phyloP scores from a whole-genome alignment of 768 basidiomycete genomes.

The Glaciozyma martinii region DNA sequence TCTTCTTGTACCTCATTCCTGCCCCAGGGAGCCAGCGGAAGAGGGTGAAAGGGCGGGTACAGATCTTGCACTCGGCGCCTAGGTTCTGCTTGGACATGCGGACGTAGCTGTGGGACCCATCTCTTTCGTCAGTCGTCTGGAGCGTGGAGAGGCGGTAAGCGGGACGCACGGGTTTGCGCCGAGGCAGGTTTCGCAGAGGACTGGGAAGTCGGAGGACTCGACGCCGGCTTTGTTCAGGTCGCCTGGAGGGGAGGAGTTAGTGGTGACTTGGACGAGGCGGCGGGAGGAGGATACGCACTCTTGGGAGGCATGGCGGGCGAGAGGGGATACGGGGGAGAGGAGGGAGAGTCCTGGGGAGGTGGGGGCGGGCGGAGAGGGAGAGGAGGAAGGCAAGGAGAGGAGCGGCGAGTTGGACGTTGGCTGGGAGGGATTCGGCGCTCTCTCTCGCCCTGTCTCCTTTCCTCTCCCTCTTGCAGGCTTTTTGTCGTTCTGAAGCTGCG shows the following conservation, averaged over 20 bases:
- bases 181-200: conserved; percentile 80
- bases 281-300: neutral
- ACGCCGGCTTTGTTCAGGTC: conserved; percentile 91
- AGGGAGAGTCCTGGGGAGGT: neutral
- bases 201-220: conserved; percentile 72
- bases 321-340: neutral
- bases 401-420: neutral
- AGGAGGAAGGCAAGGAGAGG: neutral
- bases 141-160: neutral
- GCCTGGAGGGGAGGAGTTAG: neutral
- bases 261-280: neutral
- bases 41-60: conserved; percentile 78
- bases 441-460: no score
- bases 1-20: conserved; percentile 81
- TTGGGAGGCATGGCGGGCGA: conserved; percentile 22
- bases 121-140: neutral
- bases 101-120: conserved; percentile 59
- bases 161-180: conserved; percentile 25
- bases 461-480: no score
- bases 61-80: conserved; percentile 92
- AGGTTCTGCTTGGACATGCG: conserved; percentile 98
- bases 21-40: conserved; percentile 97
- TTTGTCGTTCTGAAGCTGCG: no score
- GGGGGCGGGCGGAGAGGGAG: no score
- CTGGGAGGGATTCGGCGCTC: no score